Evolutionary conservation across 1,139 yeast genomes (phyloP), one percentile per base, ranked within the genome.

Genomic region (Yamadazyma taylorii): DNA sequence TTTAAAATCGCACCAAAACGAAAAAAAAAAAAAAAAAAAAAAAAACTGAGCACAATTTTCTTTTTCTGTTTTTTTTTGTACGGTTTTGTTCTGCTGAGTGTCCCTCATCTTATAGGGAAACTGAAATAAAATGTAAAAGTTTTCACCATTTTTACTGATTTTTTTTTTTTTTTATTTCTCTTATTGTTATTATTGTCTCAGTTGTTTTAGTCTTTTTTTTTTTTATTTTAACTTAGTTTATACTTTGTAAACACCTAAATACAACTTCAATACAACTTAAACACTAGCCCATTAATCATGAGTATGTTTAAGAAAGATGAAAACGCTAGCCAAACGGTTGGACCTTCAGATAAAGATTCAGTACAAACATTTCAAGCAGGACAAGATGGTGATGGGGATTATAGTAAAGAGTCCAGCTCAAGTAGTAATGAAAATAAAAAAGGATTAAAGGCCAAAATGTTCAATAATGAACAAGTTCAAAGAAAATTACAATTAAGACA

Each of bases 401-500:
- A 19, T 19, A 19, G 21, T 19, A 19, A 19, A 8, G 26, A 24
- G 5, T 11, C 26, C 11, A 11, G 13, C 11, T 24, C 26, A 6
- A 11, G 13, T 11, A n/a, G 13, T 24, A n/a, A n/a, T n/a, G n/a
- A n/a, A n/a, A 27, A 21, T 27, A 21, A 17, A 9, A 21, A 16
- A 8, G 16, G 15, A 9, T 12, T 17, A 6, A 29, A 33, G 17
- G 13, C 24, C 24, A 30, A 34, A 22, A 8, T 16, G 16, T 27
- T 34, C 11, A 19, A 28, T 5, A 38, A 35, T 9, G 45, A 41
- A 24, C 36, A 37, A 16, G 38, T 42, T 12, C 51, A 48, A 23
- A 40, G 52, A 33, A 41, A 46, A 28, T 40, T 48, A 22, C 40
- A 41, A 28, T 41, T 44, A 29, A 52, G 68, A 43, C 66, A 61